A percentile compares a stretch with the other conserved stretches of the same genome.
Evolutionary conservation across 495 filamentous ascomycete species (phyloP).

Genomic region (Aspergillus saccharolyticus): DNA sequence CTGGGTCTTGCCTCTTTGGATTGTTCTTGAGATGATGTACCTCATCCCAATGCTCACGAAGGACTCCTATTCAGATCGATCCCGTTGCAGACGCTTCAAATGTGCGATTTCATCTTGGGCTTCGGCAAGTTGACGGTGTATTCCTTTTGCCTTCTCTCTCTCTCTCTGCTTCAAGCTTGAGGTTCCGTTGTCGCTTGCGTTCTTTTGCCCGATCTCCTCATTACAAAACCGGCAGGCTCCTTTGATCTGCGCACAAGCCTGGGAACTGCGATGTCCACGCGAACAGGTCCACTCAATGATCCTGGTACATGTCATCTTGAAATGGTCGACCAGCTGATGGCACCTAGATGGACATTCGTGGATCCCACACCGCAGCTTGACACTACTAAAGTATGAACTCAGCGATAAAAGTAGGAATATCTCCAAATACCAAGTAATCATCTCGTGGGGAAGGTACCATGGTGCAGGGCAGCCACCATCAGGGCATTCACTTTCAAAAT

Average conservation of each 20-base stretch:
- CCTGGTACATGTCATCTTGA: constrained; percentile 52
- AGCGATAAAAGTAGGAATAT: too few species aligned
- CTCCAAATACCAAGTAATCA: background rate
- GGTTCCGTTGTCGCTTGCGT: too few species aligned
- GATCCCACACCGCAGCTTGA: constrained; percentile 53
- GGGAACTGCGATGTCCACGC: constrained; percentile 45
- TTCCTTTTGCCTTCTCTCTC: too few species aligned
- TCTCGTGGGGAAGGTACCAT: constrained; percentile 48
- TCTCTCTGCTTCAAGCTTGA: too few species aligned
- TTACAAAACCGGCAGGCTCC: constrained; percentile 26
- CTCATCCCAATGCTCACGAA: too few species aligned
- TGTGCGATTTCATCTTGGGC: too few species aligned
- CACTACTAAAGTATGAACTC: constrained; percentile 36
- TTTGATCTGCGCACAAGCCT: constrained; percentile 30
- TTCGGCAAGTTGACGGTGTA: too few species aligned
- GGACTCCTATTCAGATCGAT: too few species aligned
- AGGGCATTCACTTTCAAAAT: constrained; percentile 59
- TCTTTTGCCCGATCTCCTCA: constrained; percentile 45
- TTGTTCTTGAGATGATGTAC: too few species aligned
- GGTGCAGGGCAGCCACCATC: constrained; percentile 68
- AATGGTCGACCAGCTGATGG: constrained; percentile 63
- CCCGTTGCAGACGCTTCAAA: too few species aligned
- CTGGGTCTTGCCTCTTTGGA: too few species aligned
- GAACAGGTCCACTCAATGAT: constrained; percentile 46
- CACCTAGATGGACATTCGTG: constrained; percentile 60